Evolutionary conservation across 768 basidiomycete species (phyloP), one percentile per base, ranked within the genome.

Genomic region (Mycena venus): DNA sequence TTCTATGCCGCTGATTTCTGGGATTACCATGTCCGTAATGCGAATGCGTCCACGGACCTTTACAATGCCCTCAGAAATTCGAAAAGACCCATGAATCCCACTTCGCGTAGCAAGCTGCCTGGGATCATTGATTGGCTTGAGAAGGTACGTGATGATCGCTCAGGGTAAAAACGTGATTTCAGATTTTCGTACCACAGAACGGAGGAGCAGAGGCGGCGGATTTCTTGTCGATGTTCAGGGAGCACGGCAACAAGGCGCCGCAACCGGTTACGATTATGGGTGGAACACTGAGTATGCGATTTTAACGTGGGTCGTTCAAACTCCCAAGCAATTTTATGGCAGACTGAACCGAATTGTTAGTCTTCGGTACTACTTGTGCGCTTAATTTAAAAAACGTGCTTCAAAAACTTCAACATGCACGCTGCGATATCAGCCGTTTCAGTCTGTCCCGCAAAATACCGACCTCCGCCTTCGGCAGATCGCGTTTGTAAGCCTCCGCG

Each of bases 371-470:
- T n/a, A n/a, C n/a, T n/a, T n/a, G n/a, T n/a, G n/a, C n/a, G n/a
- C n/a, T n/a, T n/a, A n/a, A n/a, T n/a, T n/a, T n/a, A n/a, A 14
- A 75, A 65, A 7, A 76, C 72, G 4, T 38, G 31, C 42, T 71
- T 58, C 49, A 87, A 79, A 68, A 87, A 87, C 23, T 76, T 60
- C 32, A 80, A 49, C 17, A 86, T 85, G 32, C 60, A 53, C 3
- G 49, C 71, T 1, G 79, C 79, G 42, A 87, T 83, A 70, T 87
- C 84, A 4, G 85, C 81, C 9, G 83, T 47, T 68, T 88, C 83
- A 4, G 81, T 83, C 75, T 87, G 87, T 70, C 87, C 74, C n/a
- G 85, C 82, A 71, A 90, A 90, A 77, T 90, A 89, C 0, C 87
- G 6, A 88, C 82, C 78, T 85, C 78, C 3, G 84, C 84, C 5